These are phyloP conservation scores for Pisolithus marmoratus DNA, from an alignment of 768 basidiomycete genomes.

Conservation along the genomic window DNA sequence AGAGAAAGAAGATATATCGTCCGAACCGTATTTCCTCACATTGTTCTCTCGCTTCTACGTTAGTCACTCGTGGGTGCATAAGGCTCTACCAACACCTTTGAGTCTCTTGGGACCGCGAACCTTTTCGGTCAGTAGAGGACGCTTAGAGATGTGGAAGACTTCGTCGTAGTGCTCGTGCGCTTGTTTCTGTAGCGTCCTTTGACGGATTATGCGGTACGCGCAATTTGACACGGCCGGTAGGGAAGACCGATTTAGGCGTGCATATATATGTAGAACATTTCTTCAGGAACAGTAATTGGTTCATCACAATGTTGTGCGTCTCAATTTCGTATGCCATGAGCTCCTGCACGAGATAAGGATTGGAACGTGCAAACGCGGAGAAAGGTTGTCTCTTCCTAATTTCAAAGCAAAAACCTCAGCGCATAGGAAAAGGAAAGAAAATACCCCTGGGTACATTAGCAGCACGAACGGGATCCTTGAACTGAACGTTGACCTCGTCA, in stretches of 20 bases:
- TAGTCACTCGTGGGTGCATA: constrained; percentile 46
- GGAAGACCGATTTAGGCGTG: too few relatives aligned
- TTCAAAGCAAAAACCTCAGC: background rate
- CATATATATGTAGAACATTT: too few relatives aligned
- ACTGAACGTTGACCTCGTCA: constrained; percentile 97
- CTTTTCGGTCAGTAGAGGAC: constrained; percentile 94
- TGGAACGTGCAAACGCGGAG: constrained; percentile 99
- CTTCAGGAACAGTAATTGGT: constrained; percentile 94
- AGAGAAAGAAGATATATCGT: too few relatives aligned
- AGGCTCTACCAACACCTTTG: constrained; percentile 79
- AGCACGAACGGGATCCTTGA: constrained; percentile 88
- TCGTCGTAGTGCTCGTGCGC: constrained; percentile 97
- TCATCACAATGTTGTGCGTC: constrained; percentile 98
- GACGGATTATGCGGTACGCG: constrained; percentile 89
- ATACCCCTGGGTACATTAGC: background rate
- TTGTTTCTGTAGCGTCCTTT: constrained; percentile 99
- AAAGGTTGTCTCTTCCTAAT: constrained; percentile 94
- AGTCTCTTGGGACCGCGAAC: constrained; percentile 94
- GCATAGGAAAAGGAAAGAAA: background rate
- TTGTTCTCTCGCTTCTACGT: too few relatives aligned
- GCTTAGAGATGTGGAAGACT: constrained; percentile 94
- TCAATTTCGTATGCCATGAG: constrained; percentile 90
- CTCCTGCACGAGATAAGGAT: constrained; percentile 96
- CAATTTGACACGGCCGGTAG: constrained; percentile 90
- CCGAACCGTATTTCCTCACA: too few relatives aligned